Evolutionary conservation across 768 basidiomycete species (phyloP), one percentile per base, ranked within the genome.

Genomic region (Boletus vinaceobasis): DNA sequence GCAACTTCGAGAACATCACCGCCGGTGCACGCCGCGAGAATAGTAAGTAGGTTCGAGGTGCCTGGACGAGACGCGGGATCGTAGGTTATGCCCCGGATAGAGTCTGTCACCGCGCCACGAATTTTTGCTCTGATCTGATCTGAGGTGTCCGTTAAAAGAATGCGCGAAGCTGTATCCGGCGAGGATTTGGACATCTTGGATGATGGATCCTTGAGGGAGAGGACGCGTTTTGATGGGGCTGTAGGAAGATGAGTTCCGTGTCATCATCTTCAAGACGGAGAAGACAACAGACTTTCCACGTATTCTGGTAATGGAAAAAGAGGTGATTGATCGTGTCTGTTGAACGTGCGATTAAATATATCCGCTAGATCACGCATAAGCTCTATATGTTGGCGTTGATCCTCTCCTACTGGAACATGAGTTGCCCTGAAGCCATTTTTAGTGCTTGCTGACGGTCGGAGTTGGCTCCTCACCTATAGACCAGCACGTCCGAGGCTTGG

Each of bases 141-240:
- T 10, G 80, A 68, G 0, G 81, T 71, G 66, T 98, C 95, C 26
- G 89, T 95, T 37, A 98, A 78, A 52, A 92, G 79, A 65, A 98
- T 93, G 26, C 94, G 87, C 0, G 93, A 95, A 15, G 82, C 71
- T 1, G 82, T 55, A 66, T 91, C 85, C 0, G 86, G 87, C 0
- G 92, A 80, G 0, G 95, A 98, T 70, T 98, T 98, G 35, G 95
- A 97, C 94, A 98, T 98, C 69, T 98, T 98, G 4, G 86, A 80
- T 0, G 77, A 75, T 1, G 93, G 90, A 66, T 94, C 89, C 53
- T 84, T 85, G 17, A 98, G 84, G 2, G 93, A 95, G 26, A 96
- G 81, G 17, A 98, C 79, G 7, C 94, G 84, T 66, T 83, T 86
- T 9, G 89, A 85, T 0, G 86, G 80, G 1, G 92, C 93, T 98